phyloP scores from a whole-genome alignment of 352 stramenopile species.

The Sclerospora graminicola region DNA sequence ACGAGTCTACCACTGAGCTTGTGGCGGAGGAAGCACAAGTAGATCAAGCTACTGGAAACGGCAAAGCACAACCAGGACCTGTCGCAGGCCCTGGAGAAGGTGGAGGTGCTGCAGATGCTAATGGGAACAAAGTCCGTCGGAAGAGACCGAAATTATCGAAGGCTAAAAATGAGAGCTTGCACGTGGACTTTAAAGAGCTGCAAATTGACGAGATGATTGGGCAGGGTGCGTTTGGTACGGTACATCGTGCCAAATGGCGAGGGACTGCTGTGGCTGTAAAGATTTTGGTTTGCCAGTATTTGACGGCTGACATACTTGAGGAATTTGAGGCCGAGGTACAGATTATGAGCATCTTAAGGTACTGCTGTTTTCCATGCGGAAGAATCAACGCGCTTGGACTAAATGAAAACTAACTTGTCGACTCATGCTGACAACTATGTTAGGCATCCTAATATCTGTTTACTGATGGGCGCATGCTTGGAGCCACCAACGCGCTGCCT shows the following conservation, averaged over 20 bases:
- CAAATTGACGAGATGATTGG: conserved; percentile 77
- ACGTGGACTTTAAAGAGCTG: conserved; percentile 74
- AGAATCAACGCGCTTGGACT: background rate
- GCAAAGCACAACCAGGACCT: conserved; percentile 1
- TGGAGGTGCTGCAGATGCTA: conserved; percentile 5
- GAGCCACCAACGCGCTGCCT: conserved; percentile 70
- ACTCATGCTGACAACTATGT: conserved; percentile 1
- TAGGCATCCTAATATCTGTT: conserved; percentile 81
- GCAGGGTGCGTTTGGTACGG: conserved; percentile 75
- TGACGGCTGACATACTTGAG: conserved; percentile 77
- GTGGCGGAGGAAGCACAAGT: conserved; percentile 7
- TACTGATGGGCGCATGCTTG: conserved; percentile 75
- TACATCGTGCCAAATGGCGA: conserved; percentile 63
- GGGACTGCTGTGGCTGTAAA: conserved; percentile 77
- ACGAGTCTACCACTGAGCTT: conserved; percentile 15
- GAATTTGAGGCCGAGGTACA: conserved; percentile 84
- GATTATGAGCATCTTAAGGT: conserved; percentile 86
- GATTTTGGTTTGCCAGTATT: conserved; percentile 74
- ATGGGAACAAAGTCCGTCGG: conserved; percentile 9
- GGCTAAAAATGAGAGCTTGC: conserved; percentile 61
- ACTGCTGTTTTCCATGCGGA: background rate
- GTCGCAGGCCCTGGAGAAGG: conserved; percentile 6
- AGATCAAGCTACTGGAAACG: conserved; percentile 6
- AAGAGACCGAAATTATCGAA: conserved; percentile 30
- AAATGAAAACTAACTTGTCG: background rate